Conservation (phyloP, 202 grass and related monocot genomes). For the Alloteropsis angusta region DNA sequence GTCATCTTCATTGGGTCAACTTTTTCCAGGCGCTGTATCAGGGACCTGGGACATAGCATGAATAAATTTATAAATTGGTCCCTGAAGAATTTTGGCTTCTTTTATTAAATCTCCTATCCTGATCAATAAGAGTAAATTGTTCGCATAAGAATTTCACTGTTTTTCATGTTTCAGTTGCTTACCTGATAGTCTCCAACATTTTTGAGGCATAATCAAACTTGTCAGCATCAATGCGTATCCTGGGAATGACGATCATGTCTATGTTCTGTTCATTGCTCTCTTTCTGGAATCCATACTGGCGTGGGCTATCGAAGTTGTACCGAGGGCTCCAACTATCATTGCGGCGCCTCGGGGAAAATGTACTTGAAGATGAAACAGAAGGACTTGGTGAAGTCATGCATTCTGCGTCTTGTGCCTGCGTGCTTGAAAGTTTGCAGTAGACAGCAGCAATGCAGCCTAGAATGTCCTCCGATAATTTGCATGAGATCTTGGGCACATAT, state of each 20-base stretch:
- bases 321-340: constrained; percentile 69
- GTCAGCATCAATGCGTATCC: constrained; percentile 65
- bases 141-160: too few species aligned
- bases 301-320: constrained; percentile 47
- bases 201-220: constrained; percentile 87
- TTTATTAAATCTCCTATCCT: neutral
- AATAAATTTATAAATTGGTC: neutral
- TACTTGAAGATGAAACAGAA: constrained; percentile 81
- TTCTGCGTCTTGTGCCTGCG: constrained; percentile 29
- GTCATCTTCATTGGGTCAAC: constrained; percentile 77
- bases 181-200: constrained; percentile 87
- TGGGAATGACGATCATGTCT: constrained; percentile 60
- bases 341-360: constrained; percentile 51
- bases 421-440: constrained; percentile 81
- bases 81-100: neutral
- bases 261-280: constrained; percentile 36
- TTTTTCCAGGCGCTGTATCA: constrained; percentile 77
- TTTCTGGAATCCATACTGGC: constrained; percentile 37
- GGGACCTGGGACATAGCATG: constrained; percentile 37
- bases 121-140: neutral
- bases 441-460: constrained; percentile 83
- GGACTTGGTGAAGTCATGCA: constrained; percentile 41
- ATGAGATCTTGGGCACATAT: constrained; percentile 78
- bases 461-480: constrained; percentile 89
- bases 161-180: constrained; percentile 15